Evolutionary conservation across 140 eudicot species (phyloP).

Genomic region (Cichorium intybus): DNA sequence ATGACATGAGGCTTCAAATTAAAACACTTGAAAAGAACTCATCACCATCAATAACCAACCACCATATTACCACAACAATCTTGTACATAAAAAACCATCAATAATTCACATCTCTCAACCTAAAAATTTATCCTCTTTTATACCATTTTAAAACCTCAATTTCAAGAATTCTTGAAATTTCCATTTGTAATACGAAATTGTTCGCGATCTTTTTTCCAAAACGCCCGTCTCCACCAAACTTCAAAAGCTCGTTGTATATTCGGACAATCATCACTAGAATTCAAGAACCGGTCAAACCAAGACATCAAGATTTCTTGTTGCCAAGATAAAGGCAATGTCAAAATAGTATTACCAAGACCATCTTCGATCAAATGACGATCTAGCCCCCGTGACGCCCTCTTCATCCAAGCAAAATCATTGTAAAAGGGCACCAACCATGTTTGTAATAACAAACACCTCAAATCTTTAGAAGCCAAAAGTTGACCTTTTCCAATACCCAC

Average conservation of each 20-base stretch:
- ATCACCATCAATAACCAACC: constrained; percentile 27
- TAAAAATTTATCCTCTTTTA: constrained; percentile 1
- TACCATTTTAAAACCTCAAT: constrained; percentile 10
- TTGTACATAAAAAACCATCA: constrained; percentile 15
- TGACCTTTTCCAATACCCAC: constrained; percentile 93
- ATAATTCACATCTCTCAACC: constrained; percentile 24
- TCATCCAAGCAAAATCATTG: constrained; percentile 95
- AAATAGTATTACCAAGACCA: constrained; percentile 72
- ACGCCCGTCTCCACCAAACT: constrained; percentile 96
- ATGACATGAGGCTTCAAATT: constrained; percentile 26
- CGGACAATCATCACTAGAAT: constrained; percentile 86
- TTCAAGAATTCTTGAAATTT: constrained; percentile 39
- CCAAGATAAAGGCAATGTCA: constrained; percentile 74
- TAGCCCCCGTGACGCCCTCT: constrained; percentile 78
- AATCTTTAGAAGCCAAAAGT: constrained; percentile 78
- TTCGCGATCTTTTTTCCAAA: constrained; percentile 43
- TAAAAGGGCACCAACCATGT: constrained; percentile 96
- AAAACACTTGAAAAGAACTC: constrained; percentile 28
- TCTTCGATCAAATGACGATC: constrained; percentile 91
- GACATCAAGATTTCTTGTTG: constrained; percentile 80
- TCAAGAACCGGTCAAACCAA: constrained; percentile 87
- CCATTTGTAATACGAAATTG: constrained; percentile 42
- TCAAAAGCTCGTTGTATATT: constrained; percentile 85
- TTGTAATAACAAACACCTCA: constrained; percentile 63
- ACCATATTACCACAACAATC: constrained; percentile 14